Conservation (phyloP, 192 early-diverging fungal genomes). For the Dispira simplex region DNA sequence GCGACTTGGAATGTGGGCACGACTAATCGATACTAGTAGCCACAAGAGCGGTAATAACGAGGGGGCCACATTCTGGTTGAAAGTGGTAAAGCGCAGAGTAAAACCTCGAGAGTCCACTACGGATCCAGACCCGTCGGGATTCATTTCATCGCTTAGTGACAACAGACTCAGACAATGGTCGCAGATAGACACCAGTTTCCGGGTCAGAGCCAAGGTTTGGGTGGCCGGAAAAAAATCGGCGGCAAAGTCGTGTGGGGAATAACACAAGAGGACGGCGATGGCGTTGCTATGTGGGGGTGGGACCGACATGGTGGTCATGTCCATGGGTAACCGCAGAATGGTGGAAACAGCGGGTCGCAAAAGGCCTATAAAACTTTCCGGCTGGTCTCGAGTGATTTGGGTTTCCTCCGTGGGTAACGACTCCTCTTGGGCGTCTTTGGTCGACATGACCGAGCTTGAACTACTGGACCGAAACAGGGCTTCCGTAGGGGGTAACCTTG, state of each 20-base stretch:
- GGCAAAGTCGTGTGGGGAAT: not conserved
- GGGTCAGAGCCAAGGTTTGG: slow-evolving; percentile 2
- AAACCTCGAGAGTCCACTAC: not conserved
- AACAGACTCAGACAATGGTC: not conserved
- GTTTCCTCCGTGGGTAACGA: not conserved
- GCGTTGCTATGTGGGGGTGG: slow-evolving; percentile 10
- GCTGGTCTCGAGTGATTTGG: not conserved
- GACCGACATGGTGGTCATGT: not conserved
- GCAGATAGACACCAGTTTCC: not conserved
- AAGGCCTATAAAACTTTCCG: not conserved
- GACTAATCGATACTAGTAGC: slow-evolving; percentile 9
- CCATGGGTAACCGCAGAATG: not conserved
- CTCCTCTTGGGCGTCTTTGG: not conserved
- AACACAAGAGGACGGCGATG: slow-evolving; percentile 5
- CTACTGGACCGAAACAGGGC: not conserved
- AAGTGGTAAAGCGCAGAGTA: not conserved
- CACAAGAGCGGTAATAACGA: slow-evolving; percentile 4
- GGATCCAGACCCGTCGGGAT: not conserved
- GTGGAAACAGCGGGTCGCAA: not conserved
- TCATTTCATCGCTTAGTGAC: not conserved
- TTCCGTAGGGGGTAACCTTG: not conserved
- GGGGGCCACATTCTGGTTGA: slow-evolving; percentile 6
- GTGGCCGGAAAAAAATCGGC: not conserved
- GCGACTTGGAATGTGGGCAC: slow-evolving; percentile 9
- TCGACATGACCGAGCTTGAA: not conserved